Evolutionary conservation across 352 stramenopile species (phyloP), one percentile per base, ranked within the genome.

Genomic region (Phytophthora tubulina): DNA sequence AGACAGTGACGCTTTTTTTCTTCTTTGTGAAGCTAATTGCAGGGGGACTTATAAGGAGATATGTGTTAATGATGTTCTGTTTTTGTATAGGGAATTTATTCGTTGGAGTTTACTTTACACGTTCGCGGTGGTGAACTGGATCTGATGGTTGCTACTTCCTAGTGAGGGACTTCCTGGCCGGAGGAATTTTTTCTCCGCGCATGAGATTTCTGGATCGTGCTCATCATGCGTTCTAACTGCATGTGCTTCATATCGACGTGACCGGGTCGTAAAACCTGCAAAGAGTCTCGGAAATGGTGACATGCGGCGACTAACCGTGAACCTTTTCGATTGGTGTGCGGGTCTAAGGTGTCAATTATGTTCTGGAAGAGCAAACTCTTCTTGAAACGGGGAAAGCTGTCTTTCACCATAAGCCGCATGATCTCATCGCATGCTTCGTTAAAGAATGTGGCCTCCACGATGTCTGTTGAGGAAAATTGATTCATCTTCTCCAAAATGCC

Each of bases 351-450:
- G 33, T 93, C 79, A 13, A 95, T 67, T 7, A 94, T 72, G 33
- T 67, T 84, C 63, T 90, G 78, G 72, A 95, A 94, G 31, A 82
- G 58, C 2, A 76, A 61, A 60, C 82, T 91, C 65, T 91, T 92
- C 64, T 95, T 93, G 75, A 94, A 95, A 7, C 84, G 84, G 9
- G 83, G 84, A 53, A 95, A 94, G 36, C 82, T 92, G 72, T 95
- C 86, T 60, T 93, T 92, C 35, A 73, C 88, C 84, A 94, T 92
- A 30, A 94, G 70, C n/a, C 73, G 74, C 82, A 89, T 92, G 71
- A 95, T 95, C 75, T 95, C 85, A 36, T 92, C 77, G 49, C 76
- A 86, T 3, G 87, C 79, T 0, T 75, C 61, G 44, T 92, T 81
- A 32, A 89, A 93, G 41, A 94, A 87, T 0, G 63, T 82, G 13